Base-by-base conservation (phyloP, 306 rosid genomes). In the Vigna reflexopilosa region DNA sequence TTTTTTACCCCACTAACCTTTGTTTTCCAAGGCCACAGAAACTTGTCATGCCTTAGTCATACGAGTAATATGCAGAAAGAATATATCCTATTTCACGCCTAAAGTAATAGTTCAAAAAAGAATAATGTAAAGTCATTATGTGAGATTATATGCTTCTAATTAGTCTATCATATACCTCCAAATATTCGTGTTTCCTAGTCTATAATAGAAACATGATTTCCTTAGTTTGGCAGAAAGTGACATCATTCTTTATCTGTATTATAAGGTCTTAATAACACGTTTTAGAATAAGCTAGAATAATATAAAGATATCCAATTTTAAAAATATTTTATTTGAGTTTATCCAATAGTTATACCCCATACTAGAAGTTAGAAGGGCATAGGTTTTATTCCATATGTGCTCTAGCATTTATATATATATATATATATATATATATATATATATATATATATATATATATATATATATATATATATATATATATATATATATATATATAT, bases 11-110 rank as follows among this genome's bases (percentile, higher is more conserved):
- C 71, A 68, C 76, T 79, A 67, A 80, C 75, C 72, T 28, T 77
- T 74, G 72, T 36, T 64, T 67, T 42, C 47, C 3, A 72, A 75
- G 52, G 56, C 61, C 49, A 36, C 57, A 28, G 77, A 86, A 55
- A 64, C 72, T 84, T 78, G 62, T 71, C 70, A 3, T 61, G 78
- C 77, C 81, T 75, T 50, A n/a, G 32, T 30, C 3, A 20, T 28
- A 45, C 4, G 48, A 19, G 42, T 40, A 76, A 67, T 61, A 67
- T 9, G 34, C 34, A 36, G 34, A 28, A 49, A 71, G 48, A 5
- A 71, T 34, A 67, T 45, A 2, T 47, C 24, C 34, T 15, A 20
- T 19, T 10, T 62, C 40, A 5, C 36, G 24, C 56, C 7, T 30
- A 22, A 67, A 6, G 7, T 36, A 36, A 42, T 42, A 9, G 20